Evolutionary conservation across 306 rosid genomes (phyloP).

Genomic region (Mucuna pruriens): DNA sequence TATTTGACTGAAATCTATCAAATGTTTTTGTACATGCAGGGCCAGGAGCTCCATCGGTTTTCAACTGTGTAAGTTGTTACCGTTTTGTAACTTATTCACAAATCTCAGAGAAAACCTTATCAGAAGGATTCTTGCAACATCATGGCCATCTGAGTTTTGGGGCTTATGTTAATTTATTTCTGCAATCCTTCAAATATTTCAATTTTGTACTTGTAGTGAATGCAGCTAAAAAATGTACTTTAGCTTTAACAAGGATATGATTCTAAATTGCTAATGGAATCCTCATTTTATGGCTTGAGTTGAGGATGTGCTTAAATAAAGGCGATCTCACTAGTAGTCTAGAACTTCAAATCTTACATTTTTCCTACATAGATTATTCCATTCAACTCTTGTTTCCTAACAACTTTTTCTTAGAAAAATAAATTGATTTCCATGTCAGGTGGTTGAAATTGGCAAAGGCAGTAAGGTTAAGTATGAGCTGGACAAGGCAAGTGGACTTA

Average conservation of each 20-base stretch:
- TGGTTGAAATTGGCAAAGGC: conserved; percentile 92
- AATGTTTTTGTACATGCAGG: conserved; percentile 59
- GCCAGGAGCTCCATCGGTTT: conserved; percentile 92
- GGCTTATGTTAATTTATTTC: not conserved
- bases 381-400: not conserved
- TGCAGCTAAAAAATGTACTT: conserved; percentile 8
- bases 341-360: conserved; percentile 23
- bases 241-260: conserved; percentile 6
- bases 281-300: conserved; percentile 12
- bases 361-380: conserved; percentile 22
- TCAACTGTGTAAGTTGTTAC: conserved; percentile 79
- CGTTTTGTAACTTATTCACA: conserved; percentile 12
- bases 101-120: not conserved
- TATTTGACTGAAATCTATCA: conserved; percentile 25
- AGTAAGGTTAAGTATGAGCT: conserved; percentile 97
- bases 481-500: conserved; percentile 90
- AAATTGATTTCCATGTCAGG: conserved; percentile 61
- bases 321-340: conserved; percentile 12
- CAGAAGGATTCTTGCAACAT: conserved; percentile 4
- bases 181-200: not conserved
- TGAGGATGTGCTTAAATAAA: conserved; percentile 12
- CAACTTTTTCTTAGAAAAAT: conserved; percentile 11
- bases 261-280: not conserved
- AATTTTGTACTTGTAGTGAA: not conserved
- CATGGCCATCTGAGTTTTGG: conserved; percentile 12